Evolutionary conservation across 495 filamentous ascomycete genomes (phyloP), one percentile per base, ranked within the genome.

Genomic region (Coniosporium apollinis): DNA sequence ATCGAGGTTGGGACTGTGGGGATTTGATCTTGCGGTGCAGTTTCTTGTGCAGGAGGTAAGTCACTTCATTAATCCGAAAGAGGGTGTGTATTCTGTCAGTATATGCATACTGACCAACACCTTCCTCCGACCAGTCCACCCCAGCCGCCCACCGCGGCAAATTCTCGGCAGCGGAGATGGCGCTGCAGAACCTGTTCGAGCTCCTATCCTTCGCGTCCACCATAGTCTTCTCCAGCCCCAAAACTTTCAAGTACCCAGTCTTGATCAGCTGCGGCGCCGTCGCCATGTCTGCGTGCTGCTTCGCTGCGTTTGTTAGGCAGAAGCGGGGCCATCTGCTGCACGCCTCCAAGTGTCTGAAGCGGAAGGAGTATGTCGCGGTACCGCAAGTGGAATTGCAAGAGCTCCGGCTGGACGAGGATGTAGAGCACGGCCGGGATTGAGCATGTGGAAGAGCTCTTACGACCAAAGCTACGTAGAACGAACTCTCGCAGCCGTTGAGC

Each of bases 101-200:
- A n/a, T n/a, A n/a, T n/a, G n/a, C n/a, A n/a, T n/a, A n/a, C n/a
- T n/a, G n/a, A n/a, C 22, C 34, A 26, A 16, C 32, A 21, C 4
- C 19, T 29, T 35, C 17, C 21, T 19, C 8, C 10, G 8, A 19
- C 35, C 19, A 3, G 14, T 32, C 20, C 33, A n/a, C n/a, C n/a
- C n/a, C n/a, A n/a, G n/a, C 53, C 5, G 52, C 54, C 6, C 37
- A 50, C 2, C 62, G 76, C 15, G 75, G 70, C 3, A 42, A 58
- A 0, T 81, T 83, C 46, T 81, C 77, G 0, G 46, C 72, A 0
- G 60, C 66, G 5, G 77, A 83, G 47, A 56, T 64, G 19, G 58
- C 72, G 0, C 56, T 67, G 6, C 76, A 82, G 50, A 82, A 73
- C 41, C 30, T 65, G 4, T 80, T 79, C 41, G 77, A 83, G 47